These are phyloP conservation scores for Hansenula lynferdii DNA, from an alignment of 1,139 yeast species.

Conservation along the genomic window DNA sequence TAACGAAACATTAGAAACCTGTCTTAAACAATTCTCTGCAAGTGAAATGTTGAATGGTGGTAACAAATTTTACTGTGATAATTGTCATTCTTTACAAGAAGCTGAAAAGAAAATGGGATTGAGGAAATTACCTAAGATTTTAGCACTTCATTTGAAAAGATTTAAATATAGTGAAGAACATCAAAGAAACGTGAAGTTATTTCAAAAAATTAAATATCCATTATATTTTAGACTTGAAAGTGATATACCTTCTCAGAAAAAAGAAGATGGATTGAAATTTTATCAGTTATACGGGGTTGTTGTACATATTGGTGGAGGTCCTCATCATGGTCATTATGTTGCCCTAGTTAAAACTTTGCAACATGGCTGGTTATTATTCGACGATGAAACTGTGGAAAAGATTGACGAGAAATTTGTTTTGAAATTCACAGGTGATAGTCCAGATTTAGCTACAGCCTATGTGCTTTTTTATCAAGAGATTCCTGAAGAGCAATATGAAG, in stretches of 20 bases:
- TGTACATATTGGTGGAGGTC: conserved; percentile 96
- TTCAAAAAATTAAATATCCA: conserved; percentile 83
- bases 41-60: conserved; percentile 82
- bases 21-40: conserved; percentile 76
- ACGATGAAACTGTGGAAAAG: conserved; percentile 90
- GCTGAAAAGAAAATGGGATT: conserved; percentile 91
- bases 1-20: conserved; percentile 70
- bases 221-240: conserved; percentile 68
- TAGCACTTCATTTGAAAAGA: conserved; percentile 82
- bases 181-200: conserved; percentile 79
- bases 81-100: conserved; percentile 87
- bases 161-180: conserved; percentile 86
- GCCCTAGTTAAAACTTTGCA: conserved; percentile 75
- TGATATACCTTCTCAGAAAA: conserved; percentile 46
- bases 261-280: conserved; percentile 34
- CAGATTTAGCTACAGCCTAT: conserved; percentile 89
- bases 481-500: conserved; percentile 23
- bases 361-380: conserved; percentile 88
- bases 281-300: conserved; percentile 85
- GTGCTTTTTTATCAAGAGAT: conserved; percentile 68
- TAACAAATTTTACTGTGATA: conserved; percentile 90
- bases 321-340: conserved; percentile 96
- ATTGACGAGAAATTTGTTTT: conserved; percentile 81
- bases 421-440: conserved; percentile 85
- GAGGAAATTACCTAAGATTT: conserved; percentile 68